A percentile compares a stretch with the other conserved stretches of the same genome.
These are phyloP conservation scores for Teunomyces aglyptinius DNA, from an alignment of 805 yeast genomes.

Conservation along the genomic window DNA sequence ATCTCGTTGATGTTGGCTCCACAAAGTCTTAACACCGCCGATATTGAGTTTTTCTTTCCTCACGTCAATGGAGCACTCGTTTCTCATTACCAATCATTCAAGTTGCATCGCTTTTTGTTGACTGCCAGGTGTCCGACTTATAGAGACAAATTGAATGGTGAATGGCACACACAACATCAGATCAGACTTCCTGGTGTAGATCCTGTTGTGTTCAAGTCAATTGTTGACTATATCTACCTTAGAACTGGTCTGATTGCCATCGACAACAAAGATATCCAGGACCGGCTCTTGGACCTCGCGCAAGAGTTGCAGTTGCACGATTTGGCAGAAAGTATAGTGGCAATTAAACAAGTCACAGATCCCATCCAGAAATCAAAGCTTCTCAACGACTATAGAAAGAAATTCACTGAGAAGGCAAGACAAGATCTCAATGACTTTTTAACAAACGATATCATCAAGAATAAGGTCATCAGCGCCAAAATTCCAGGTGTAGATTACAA, in stretches of 20 bases:
- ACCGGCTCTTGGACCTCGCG: conserved; percentile 29
- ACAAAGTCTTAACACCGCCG: conserved; percentile 25
- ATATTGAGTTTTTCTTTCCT: conserved; percentile 28
- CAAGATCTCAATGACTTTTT: conserved; percentile 31
- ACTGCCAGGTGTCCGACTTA: conserved; percentile 35
- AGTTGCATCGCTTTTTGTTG: conserved; percentile 29
- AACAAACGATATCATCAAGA: conserved; percentile 18
- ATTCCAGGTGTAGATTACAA: conserved; percentile 28
- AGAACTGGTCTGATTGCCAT: conserved; percentile 32
- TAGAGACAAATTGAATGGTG: conserved; percentile 16
- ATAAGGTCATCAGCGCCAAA: conserved; percentile 11
- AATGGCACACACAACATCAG: conserved; percentile 18
- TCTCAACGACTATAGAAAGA: conserved; percentile 30
- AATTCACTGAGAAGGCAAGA: conserved; percentile 35
- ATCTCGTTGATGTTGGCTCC: conserved; percentile 48
- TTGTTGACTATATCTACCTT: conserved; percentile 31
- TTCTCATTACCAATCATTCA: conserved; percentile 14
- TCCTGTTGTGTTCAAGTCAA: conserved; percentile 18
- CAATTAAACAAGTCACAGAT: conserved; percentile 21
- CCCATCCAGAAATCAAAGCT: conserved; percentile 24
- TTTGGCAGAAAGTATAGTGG: conserved; percentile 33
- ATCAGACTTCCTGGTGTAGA: conserved; percentile 18
- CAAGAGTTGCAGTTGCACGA: conserved; percentile 31
- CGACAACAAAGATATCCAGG: conserved; percentile 15
- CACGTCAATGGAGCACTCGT: conserved; percentile 14